Evolutionary conservation across 768 basidiomycete species (phyloP).

Genomic region (Trametes maxima): DNA sequence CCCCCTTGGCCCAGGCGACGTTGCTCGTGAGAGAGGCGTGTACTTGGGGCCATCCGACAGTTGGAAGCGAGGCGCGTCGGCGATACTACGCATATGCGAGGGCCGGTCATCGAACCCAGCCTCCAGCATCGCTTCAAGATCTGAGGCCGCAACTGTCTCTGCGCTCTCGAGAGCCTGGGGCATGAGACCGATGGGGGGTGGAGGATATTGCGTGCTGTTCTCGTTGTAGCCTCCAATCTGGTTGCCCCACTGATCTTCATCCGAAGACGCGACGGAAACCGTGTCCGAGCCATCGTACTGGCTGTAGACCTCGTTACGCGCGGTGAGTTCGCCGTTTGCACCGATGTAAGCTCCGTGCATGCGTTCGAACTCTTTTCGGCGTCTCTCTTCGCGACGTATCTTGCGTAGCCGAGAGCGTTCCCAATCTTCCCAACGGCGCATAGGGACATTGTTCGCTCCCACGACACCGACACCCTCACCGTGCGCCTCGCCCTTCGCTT

Average conservation of each 20-base stretch:
- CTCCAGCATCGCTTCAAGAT: constrained; percentile 93
- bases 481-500: constrained; percentile 78
- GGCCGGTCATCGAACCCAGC: constrained; percentile 80
- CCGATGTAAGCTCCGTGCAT: constrained; percentile 69
- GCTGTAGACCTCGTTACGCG: constrained; percentile 49
- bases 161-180: constrained; percentile 42
- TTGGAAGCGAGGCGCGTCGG: constrained; percentile 60
- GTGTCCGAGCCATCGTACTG: constrained; percentile 83
- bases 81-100: constrained; percentile 39
- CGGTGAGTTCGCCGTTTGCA: constrained; percentile 64
- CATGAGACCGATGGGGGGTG: constrained; percentile 77
- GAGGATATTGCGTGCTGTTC: constrained; percentile 72
- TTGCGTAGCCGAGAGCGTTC: constrained; percentile 94
- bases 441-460: constrained; percentile 68
- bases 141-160: constrained; percentile 62
- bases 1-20: constrained; percentile 40
- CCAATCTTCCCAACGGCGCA: constrained; percentile 99
- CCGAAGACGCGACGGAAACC: constrained; percentile 78
- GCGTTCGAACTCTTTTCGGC: constrained; percentile 81
- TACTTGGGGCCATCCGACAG: constrained; percentile 62
- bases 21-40: constrained; percentile 53
- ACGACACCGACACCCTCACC: constrained; percentile 59
- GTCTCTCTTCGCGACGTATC: constrained; percentile 81
- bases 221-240: constrained; percentile 98
- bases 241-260: constrained; percentile 93